Evolutionary conservation across 192 early-diverging fungal genomes (phyloP).

Genomic region (Coemansia sp.): DNA sequence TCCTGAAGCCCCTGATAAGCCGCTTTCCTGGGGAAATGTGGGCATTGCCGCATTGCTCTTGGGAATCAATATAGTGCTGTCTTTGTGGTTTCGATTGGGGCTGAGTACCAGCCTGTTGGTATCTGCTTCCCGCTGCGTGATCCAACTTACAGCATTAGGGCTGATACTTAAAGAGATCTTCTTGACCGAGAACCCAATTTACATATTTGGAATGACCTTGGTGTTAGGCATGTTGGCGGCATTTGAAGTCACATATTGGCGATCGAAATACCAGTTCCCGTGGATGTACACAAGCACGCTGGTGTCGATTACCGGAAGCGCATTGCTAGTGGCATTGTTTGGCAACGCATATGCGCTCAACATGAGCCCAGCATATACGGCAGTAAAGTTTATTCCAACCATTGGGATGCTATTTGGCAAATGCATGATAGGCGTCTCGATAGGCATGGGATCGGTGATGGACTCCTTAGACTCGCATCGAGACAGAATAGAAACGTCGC

Average conservation of each 20-base stretch:
- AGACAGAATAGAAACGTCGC: conserved; percentile 56
- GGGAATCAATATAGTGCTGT: conserved; percentile 58
- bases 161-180: conserved; percentile 68
- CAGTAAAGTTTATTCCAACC: conserved; percentile 79
- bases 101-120: conserved; percentile 66
- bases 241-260: conserved; percentile 69
- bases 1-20: conserved; percentile 32
- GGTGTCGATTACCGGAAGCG: conserved; percentile 43
- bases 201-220: conserved; percentile 61
- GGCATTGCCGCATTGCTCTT: conserved; percentile 65
- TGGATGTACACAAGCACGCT: conserved; percentile 66
- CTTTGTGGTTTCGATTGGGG: conserved; percentile 61
- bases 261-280: conserved; percentile 66
- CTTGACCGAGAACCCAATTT: conserved; percentile 57
- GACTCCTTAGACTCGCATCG: conserved; percentile 58
- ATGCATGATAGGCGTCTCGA: conserved; percentile 67
- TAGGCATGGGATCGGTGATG: conserved; percentile 64
- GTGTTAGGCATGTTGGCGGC: conserved; percentile 62
- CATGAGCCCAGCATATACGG: conserved; percentile 65
- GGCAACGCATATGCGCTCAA: conserved; percentile 62
- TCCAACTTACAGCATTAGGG: conserved; percentile 78
- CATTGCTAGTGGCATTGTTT: conserved; percentile 22
- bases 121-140: conserved; percentile 66
- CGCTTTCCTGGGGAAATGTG: conserved; percentile 55
- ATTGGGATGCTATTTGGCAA: conserved; percentile 89